A percentile compares a stretch with the other conserved stretches of the same genome.
phyloP scores from a whole-genome alignment of 306 rosid genomes.

The Purshia tridentata region DNA sequence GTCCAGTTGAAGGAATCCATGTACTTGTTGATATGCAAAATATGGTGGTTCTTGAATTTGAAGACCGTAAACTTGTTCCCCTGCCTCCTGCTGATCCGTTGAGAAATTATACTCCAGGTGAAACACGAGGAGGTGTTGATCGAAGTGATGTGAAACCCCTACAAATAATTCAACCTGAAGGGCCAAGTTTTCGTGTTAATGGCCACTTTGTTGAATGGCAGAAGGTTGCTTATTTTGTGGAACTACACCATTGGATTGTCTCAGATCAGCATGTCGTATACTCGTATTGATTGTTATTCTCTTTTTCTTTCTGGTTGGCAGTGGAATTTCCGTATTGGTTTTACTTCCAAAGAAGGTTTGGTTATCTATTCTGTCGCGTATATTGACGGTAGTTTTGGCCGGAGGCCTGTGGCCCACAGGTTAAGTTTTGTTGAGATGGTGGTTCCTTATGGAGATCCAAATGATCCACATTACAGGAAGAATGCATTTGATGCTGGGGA shows the following conservation, averaged over 20 bases:
- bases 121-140: slow-evolving; percentile 80
- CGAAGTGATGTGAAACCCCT: slow-evolving; percentile 77
- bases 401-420: slow-evolving; percentile 75
- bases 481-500: slow-evolving; percentile 90
- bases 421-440: slow-evolving; percentile 86
- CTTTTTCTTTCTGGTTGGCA: slow-evolving; percentile 37
- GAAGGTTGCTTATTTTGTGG: slow-evolving; percentile 43
- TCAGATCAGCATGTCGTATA: slow-evolving; percentile 12
- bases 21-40: slow-evolving; percentile 85
- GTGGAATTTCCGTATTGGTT: slow-evolving; percentile 86
- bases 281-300: slow-evolving; percentile 1
- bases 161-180: slow-evolving; percentile 74
- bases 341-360: slow-evolving; percentile 74
- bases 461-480: slow-evolving; percentile 82
- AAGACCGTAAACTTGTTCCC: slow-evolving; percentile 72
- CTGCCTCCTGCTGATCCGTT: slow-evolving; percentile 84
- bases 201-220: slow-evolving; percentile 79
- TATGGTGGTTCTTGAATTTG: slow-evolving; percentile 75
- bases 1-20: slow-evolving; percentile 84
- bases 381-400: slow-evolving; percentile 71
- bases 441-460: slow-evolving; percentile 86
- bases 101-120: slow-evolving; percentile 72
- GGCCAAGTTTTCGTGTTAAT: slow-evolving; percentile 79
- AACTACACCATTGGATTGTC: slow-evolving; percentile 9
- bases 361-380: slow-evolving; percentile 69